Conservation (phyloP, 2,329 filamentous ascomycete species). For the Tolypocladium capitatum region DNA sequence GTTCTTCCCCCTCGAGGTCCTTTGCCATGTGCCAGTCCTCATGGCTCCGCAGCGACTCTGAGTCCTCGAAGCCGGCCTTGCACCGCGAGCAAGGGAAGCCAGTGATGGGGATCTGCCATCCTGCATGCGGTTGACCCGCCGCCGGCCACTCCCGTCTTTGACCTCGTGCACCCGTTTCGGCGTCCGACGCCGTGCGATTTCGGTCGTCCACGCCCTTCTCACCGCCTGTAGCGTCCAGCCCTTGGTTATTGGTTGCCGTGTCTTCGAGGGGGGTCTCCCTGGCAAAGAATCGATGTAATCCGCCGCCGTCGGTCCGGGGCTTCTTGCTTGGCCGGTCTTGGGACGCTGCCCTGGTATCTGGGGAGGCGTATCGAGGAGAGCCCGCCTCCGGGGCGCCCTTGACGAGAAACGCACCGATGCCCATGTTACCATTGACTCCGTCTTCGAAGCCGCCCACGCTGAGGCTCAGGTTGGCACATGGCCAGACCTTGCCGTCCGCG, state of each 20-base stretch:
- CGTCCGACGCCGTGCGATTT: constrained; percentile 4
- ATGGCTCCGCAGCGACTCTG: constrained; percentile 58
- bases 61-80: constrained; percentile 40
- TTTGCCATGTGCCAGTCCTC: constrained; percentile 91
- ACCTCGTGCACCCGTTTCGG: not conserved
- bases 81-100: constrained; percentile 50
- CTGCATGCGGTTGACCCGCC: not conserved
- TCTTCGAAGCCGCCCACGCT: constrained; percentile 91
- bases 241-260: constrained; percentile 9
- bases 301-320: constrained; percentile 27
- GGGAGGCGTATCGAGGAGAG: constrained; percentile 10
- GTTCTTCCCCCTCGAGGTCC: constrained; percentile 58
- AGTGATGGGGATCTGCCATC: constrained; percentile 19
- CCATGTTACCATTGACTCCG: constrained; percentile 67
- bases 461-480: constrained; percentile 79
- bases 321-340: constrained; percentile 14
- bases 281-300: constrained; percentile 46
- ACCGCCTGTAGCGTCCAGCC: constrained; percentile 2
- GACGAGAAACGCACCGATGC: constrained; percentile 76
- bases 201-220: not conserved
- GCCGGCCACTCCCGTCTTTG: too few relatives aligned
- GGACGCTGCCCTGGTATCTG: not conserved
- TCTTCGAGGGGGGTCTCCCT: constrained; percentile 22
- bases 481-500: constrained; percentile 70
- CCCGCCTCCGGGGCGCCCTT: constrained; percentile 56